A percentile compares a stretch with the other conserved stretches of the same genome.
Evolutionary conservation across 2,329 filamentous ascomycete species (phyloP).

Genomic region (Beauveria sp.): DNA sequence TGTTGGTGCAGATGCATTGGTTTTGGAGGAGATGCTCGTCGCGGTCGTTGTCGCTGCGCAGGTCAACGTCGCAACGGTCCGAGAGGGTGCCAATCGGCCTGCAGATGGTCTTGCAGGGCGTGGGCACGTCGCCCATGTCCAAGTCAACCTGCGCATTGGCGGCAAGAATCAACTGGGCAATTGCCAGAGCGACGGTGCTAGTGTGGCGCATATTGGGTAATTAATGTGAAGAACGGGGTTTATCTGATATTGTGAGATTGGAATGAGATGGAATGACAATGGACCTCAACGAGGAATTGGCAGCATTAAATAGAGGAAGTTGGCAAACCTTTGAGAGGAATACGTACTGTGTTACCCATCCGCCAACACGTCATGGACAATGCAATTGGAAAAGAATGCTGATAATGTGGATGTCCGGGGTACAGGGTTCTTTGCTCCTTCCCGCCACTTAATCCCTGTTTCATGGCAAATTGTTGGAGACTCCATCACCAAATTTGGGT

Average conservation of each 20-base stretch:
- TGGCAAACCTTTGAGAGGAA: background rate
- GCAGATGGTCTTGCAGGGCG: constrained; percentile 28
- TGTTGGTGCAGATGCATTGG: constrained; percentile 34
- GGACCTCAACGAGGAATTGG: background rate
- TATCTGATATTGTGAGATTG: background rate
- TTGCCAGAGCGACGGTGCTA: background rate
- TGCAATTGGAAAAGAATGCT: background rate
- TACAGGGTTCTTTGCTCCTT: background rate
- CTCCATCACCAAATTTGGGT: background rate
- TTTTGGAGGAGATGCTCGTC: constrained; percentile 28
- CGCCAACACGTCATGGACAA: background rate
- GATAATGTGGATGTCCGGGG: background rate
- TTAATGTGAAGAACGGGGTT: background rate
- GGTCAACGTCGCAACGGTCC: constrained; percentile 27
- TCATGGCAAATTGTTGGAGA: background rate
- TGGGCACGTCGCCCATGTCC: constrained; percentile 26
- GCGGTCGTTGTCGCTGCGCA: constrained; percentile 22
- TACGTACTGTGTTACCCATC: background rate
- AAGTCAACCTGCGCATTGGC: constrained; percentile 24
- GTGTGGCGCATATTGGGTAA: background rate
- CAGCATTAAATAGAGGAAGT: background rate
- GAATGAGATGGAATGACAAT: background rate
- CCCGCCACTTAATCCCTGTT: background rate
- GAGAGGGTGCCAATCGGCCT: constrained; percentile 28
- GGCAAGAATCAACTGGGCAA: background rate